Conservation (phyloP, 768 basidiomycete species). For the Phylloporus arenicola region DNA sequence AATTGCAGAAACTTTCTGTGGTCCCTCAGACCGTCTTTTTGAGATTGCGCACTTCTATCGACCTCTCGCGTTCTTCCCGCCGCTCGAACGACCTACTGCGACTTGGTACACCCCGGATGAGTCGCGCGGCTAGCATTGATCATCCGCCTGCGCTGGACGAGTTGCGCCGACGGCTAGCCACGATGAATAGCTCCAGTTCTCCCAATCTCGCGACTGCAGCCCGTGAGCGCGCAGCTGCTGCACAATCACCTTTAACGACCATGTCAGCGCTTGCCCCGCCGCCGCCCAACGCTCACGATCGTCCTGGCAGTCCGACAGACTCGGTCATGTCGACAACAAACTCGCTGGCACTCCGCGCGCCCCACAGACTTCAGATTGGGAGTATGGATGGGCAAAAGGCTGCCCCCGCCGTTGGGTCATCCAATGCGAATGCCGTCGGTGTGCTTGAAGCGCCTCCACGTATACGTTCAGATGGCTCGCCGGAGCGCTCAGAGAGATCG, state of each 20-base stretch:
- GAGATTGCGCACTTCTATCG: conserved; percentile 40
- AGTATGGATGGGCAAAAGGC: conserved; percentile 78
- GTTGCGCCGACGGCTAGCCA: conserved; percentile 66
- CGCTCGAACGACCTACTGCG: conserved; percentile 39
- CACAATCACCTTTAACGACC: conserved; percentile 7
- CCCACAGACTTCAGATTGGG: conserved; percentile 64
- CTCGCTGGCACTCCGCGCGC: conserved; percentile 51
- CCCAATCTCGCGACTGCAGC: conserved; percentile 41
- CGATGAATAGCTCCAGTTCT: conserved; percentile 67
- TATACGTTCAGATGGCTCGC: conserved; percentile 58
- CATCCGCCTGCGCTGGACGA: conserved; percentile 66
- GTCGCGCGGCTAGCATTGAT: conserved; percentile 47
- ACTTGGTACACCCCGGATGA: conserved; percentile 47
- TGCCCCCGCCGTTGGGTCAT: conserved; percentile 84
- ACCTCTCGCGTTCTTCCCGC: conserved; percentile 38
- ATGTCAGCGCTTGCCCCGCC: conserved; percentile 21
- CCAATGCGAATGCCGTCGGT: conserved; percentile 77
- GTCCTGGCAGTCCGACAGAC: conserved; percentile 77
- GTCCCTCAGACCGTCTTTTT: conserved; percentile 91
- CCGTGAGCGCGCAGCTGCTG: conserved; percentile 37
- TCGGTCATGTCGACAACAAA: conserved; percentile 72
- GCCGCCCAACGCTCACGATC: conserved; percentile 33
- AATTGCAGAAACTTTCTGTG: conserved; percentile 82
- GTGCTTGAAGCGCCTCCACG: conserved; percentile 72
- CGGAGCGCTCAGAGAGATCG: conserved; percentile 69